Percentiles rank a stretch among this genome's conserved stretches.
Evolutionary conservation across 1,284 basidiomycete species (phyloP).

Genomic region (Leucoagaricus sp.): DNA sequence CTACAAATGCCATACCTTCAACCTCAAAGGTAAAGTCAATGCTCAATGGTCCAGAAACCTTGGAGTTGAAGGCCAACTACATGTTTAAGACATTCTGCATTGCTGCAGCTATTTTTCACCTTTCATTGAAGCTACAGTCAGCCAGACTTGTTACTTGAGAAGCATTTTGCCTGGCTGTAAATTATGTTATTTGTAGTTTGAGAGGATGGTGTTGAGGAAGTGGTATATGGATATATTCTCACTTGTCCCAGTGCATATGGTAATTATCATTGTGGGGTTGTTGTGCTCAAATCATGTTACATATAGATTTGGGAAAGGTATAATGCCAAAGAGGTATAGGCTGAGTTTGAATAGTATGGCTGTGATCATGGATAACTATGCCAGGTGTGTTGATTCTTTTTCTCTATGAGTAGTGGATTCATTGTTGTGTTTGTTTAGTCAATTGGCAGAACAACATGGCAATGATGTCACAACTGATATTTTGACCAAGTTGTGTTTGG

Average conservation of each 20-base stretch:
- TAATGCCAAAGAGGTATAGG: constrained; percentile 71
- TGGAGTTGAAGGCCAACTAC: constrained; percentile 51
- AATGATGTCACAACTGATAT: constrained; percentile 43
- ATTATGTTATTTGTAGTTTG: constrained; percentile 51
- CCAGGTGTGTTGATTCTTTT: constrained; percentile 42
- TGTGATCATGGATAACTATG: constrained; percentile 68
- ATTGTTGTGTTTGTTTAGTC: constrained; percentile 28
- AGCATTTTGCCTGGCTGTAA: constrained; percentile 68
- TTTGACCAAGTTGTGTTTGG: constrained; percentile 32
- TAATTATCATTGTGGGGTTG: constrained; percentile 54
- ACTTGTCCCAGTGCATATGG: constrained; percentile 57
- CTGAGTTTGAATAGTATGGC: constrained; percentile 63
- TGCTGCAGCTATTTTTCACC: constrained; percentile 77
- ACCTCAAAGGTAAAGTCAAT: constrained; percentile 75
- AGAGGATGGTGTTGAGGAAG: constrained; percentile 48
- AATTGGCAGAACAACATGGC: constrained; percentile 52
- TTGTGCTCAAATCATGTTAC: constrained; percentile 73
- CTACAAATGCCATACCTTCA: constrained; percentile 66
- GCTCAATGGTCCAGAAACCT: constrained; percentile 64
- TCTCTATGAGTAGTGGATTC: constrained; percentile 4
- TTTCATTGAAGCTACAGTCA: constrained; percentile 67
- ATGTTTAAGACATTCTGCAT: constrained; percentile 61
- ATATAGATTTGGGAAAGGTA: constrained; percentile 73
- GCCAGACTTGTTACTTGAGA: constrained; percentile 64
- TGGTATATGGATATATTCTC: constrained; percentile 62